Evolutionary conservation across 805 yeast genomes (phyloP).

Genomic region (Candida hungchunana): DNA sequence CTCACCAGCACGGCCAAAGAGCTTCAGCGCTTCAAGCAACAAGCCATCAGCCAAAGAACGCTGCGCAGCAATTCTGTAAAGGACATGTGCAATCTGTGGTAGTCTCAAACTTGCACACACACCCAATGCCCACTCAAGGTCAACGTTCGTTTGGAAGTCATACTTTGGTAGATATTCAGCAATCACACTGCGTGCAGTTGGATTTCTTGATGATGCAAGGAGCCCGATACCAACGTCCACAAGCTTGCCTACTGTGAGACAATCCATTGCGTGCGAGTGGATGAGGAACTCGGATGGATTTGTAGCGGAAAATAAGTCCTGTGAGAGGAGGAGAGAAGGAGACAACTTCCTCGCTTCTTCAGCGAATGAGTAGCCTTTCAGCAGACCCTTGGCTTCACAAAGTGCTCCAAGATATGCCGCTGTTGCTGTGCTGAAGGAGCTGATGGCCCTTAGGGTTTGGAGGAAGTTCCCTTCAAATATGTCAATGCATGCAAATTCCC

Average conservation of each 20-base stretch:
- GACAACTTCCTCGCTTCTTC: slow-evolving; percentile 15
- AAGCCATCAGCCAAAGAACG: slow-evolving; percentile 21
- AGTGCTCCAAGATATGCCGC: slow-evolving; percentile 59
- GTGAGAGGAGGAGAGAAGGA: slow-evolving; percentile 13
- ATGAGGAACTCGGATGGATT: slow-evolving; percentile 53
- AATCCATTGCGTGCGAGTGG: slow-evolving; percentile 50
- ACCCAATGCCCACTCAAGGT: slow-evolving; percentile 73
- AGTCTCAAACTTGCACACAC: slow-evolving; percentile 66
- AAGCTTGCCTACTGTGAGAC: slow-evolving; percentile 46
- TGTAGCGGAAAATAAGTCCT: slow-evolving; percentile 30
- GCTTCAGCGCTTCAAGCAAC: slow-evolving; percentile 56
- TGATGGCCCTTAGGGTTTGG: slow-evolving; percentile 53
- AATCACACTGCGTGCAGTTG: slow-evolving; percentile 40
- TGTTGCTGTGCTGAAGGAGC: slow-evolving; percentile 56
- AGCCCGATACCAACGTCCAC: slow-evolving; percentile 72
- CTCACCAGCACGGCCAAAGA: slow-evolving; percentile 63
- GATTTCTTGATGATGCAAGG: slow-evolving; percentile 43
- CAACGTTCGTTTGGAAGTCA: slow-evolving; percentile 64
- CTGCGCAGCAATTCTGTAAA: slow-evolving; percentile 37
- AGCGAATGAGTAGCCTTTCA: slow-evolving; percentile 36
- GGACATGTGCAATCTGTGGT: slow-evolving; percentile 50
- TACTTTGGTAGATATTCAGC: slow-evolving; percentile 57
- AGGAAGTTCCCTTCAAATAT: slow-evolving; percentile 53
- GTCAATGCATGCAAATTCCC: slow-evolving; percentile 56
- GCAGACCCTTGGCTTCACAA: slow-evolving; percentile 59